Base-by-base conservation (phyloP, 257 asterid species). In the Ilex asprella region DNA sequence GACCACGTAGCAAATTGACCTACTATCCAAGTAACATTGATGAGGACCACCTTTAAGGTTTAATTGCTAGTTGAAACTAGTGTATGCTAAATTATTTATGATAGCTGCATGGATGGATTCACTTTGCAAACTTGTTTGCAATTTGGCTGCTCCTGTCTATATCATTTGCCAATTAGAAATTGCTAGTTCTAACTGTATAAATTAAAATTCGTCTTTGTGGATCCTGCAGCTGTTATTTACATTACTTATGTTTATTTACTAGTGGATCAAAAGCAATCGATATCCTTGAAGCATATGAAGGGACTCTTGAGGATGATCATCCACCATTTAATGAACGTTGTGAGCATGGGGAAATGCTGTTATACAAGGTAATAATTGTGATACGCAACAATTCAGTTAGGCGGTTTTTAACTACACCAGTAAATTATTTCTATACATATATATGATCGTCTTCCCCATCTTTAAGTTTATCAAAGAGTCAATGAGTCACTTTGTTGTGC, bases 321-420 rank as follows among this genome's bases (percentile, higher is more conserved):
- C 99, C 97, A 67, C 99, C 99, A 66, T 91, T 85, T 66, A 93
- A 78, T 79, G 99, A 93, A 73, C 91, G 89, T 12, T 77, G 91
- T 76, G 99, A 93, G 80, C 99, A 93, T 65, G 97, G 87, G 58
- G 97, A 93, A 81, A 93, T 93, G 99, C 95, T 93, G 68, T 70
- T 93, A 68, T 93, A 87, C 94, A 93, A 91, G 98, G 98, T 91
- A 79, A 59, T 60, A 41, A 5, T 16, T 53, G 31, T 16, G 35
- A 30, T 31, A 63, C 46, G 58, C 62, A 53, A 53, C 30, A 53
- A 53, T 53, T 2, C 6, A 4, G 54, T 49, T 49, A 49, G 6
- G 16, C 16, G 14, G 16, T 49, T 6, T 1, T 49, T 49, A 49
- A 49, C 16, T 12, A 3, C 54, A 49, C 16, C 54, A 1, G 54